Percentiles rank a stretch among this genome's conserved stretches.
Evolutionary conservation across 2,329 filamentous ascomycete genomes (phyloP).

Genomic region (Stagonosporopsis rhizophila): DNA sequence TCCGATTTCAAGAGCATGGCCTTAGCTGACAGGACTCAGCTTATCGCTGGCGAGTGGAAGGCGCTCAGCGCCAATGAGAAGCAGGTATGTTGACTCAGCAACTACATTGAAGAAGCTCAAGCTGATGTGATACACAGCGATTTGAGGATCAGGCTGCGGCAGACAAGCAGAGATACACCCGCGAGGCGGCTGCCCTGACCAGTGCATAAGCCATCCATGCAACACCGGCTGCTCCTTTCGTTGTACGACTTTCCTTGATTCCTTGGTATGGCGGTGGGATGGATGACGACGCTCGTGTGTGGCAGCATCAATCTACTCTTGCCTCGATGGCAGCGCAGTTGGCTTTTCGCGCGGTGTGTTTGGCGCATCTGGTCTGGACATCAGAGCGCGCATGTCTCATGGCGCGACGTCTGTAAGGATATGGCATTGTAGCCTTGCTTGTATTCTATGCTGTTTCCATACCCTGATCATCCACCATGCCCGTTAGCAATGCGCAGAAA

Average conservation of each 20-base stretch:
- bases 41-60: conserved; percentile 58
- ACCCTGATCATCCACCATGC: no score
- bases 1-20: conserved; percentile 61
- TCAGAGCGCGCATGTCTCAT: conserved; percentile 12
- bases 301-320: conserved; percentile 11
- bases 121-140: conserved; percentile 39
- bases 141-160: conserved; percentile 36
- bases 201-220: neutral
- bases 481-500: neutral
- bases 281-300: conserved; percentile 8
- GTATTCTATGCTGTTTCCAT: conserved; percentile 3
- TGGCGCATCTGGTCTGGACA: conserved; percentile 27
- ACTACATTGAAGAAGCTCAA: neutral
- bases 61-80: conserved; percentile 55
- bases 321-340: conserved; percentile 6
- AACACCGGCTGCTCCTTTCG: neutral
- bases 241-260: conserved; percentile 6
- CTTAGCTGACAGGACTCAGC: conserved; percentile 48
- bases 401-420: conserved; percentile 9
- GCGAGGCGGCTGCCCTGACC: neutral
- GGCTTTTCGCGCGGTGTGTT: neutral
- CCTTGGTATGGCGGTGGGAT: neutral
- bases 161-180: conserved; percentile 38
- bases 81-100: conserved; percentile 49
- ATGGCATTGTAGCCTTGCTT: conserved; percentile 8